These are phyloP conservation scores for Brettanomyces naardenensis DNA, from an alignment of 805 yeast genomes.

Conservation along the genomic window DNA sequence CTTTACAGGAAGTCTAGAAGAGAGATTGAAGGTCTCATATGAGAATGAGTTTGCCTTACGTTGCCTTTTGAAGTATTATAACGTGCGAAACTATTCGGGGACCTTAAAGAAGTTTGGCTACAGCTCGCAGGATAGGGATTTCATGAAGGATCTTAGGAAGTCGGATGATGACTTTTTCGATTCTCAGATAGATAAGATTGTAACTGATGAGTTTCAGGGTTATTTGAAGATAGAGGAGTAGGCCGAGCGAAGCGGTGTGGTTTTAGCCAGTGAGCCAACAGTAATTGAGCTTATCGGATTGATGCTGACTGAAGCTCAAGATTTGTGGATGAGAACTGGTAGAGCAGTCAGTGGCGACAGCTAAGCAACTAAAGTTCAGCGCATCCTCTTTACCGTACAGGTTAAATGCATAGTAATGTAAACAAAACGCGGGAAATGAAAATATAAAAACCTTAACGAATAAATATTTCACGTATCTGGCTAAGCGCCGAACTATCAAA, in stretches of 20 bases:
- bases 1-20: conserved; percentile 65
- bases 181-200: conserved; percentile 27
- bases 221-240: conserved; percentile 2
- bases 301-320: too few species aligned
- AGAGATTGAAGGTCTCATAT: conserved; percentile 66
- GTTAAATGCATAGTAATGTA: too few species aligned
- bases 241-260: too few species aligned
- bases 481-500: too few species aligned
- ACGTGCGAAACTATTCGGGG: conserved; percentile 46
- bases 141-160: conserved; percentile 13
- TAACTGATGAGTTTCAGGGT: conserved; percentile 6
- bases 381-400: too few species aligned
- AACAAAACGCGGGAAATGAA: not conserved
- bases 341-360: too few species aligned
- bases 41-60: conserved; percentile 83
- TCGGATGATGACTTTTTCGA: conserved; percentile 31
- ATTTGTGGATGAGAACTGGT: too few species aligned
- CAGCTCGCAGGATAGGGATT: conserved; percentile 22
- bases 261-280: too few species aligned
- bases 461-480: too few species aligned
- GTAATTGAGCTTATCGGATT: too few species aligned
- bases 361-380: too few species aligned
- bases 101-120: conserved; percentile 55
- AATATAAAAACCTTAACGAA: too few species aligned
- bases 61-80: conserved; percentile 70